Evolutionary conservation across 176 grass and related monocot genomes (phyloP).

Genomic region (Tillandsia fasciculata): DNA sequence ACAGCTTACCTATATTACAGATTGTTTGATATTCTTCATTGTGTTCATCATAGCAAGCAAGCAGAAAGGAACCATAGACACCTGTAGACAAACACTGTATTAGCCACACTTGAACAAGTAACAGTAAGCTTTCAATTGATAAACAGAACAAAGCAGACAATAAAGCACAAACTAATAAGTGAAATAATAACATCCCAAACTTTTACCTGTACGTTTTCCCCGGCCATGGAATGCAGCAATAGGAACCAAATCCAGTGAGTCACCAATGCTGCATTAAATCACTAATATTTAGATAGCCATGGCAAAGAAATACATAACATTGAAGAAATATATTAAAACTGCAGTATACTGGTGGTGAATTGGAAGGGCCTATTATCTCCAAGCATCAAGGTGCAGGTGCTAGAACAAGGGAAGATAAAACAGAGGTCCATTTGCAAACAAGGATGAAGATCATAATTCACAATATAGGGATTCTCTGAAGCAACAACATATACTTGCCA

Average conservation of each 20-base stretch:
- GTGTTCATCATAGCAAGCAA: slow-evolving; percentile 90
- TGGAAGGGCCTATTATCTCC: too few species aligned
- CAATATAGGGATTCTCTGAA: too few species aligned
- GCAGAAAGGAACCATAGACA: slow-evolving; percentile 90
- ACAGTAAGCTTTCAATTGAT: slow-evolving; percentile 10
- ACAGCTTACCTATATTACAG: slow-evolving; percentile 75
- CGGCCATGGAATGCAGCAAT: slow-evolving; percentile 88
- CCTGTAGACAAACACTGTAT: slow-evolving; percentile 35
- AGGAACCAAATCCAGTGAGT: slow-evolving; percentile 87
- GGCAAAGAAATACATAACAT: too few species aligned
- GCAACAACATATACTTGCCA: too few species aligned
- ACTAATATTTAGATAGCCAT: too few species aligned
- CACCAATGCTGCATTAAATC: slow-evolving; percentile 49
- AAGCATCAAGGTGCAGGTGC: too few species aligned
- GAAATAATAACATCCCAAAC: neutral
- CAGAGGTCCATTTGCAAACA: too few species aligned
- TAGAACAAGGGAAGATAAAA: too few species aligned
- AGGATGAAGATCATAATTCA: too few species aligned
- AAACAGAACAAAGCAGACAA: neutral
- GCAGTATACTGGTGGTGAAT: too few species aligned
- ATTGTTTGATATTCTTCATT: slow-evolving; percentile 99
- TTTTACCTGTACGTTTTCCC: slow-evolving; percentile 79
- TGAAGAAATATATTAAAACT: too few species aligned
- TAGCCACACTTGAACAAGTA: neutral
- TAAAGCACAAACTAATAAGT: slow-evolving; percentile 1